These are phyloP conservation scores for Speleostelium caveatum DNA, from an alignment of 78 protist genomes.

Conservation along the genomic window DNA sequence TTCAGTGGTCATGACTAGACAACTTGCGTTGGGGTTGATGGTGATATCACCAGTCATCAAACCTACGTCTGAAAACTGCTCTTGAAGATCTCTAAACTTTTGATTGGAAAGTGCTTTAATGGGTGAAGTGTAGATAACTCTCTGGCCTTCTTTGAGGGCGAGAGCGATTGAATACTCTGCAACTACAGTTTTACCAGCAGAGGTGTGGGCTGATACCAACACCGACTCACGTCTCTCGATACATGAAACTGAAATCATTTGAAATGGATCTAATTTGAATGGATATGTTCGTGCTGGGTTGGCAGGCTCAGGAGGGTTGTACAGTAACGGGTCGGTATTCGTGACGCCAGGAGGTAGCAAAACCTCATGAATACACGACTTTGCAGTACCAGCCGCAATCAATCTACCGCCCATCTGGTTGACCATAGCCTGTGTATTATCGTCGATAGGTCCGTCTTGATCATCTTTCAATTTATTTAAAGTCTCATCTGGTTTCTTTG, in stretches of 20 bases:
- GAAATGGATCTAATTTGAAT: slow-evolving; percentile 93
- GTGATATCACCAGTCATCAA: slow-evolving; percentile 96
- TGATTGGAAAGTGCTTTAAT: slow-evolving; percentile 97
- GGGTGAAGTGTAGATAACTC: slow-evolving; percentile 97
- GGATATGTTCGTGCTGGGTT: slow-evolving; percentile 90
- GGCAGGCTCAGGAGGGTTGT: slow-evolving; percentile 48
- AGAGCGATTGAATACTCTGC: slow-evolving; percentile 96
- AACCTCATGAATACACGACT: slow-evolving; percentile 72
- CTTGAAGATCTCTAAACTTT: slow-evolving; percentile 92
- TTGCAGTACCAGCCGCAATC: slow-evolving; percentile 45
- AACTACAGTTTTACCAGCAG: slow-evolving; percentile 99
- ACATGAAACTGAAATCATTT: slow-evolving; percentile 84
- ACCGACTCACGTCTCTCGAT: slow-evolving; percentile 93
- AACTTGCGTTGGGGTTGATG: slow-evolving; percentile 88
- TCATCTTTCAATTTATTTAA: slow-evolving; percentile 3
- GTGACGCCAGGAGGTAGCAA: slow-evolving; percentile 30
- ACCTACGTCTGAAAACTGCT: slow-evolving; percentile 90
- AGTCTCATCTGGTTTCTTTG: slow-evolving; percentile 11
- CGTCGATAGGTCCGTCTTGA: background rate
- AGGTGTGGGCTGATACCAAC: slow-evolving; percentile 98
- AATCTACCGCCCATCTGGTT: slow-evolving; percentile 14
- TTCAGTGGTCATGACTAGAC: slow-evolving; percentile 96
- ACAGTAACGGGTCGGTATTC: slow-evolving; percentile 30
- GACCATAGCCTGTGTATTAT: background rate
- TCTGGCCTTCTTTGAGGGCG: slow-evolving; percentile 64